Base-by-base conservation (phyloP, 805 yeast genomes). In the Jamesozyma gamospora region DNA sequence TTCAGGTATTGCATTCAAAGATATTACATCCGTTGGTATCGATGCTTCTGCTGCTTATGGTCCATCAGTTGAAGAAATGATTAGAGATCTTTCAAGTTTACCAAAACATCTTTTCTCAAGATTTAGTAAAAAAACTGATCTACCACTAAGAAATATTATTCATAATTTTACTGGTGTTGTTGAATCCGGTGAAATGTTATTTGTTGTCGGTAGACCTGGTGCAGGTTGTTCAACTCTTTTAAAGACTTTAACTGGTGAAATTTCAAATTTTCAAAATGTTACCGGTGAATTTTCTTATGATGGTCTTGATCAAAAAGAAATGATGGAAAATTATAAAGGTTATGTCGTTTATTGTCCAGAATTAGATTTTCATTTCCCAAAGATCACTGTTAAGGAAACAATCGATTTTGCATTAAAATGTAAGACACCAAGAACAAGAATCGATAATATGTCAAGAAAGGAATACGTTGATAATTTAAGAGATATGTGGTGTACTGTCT, bases 151-250 rank as follows among this genome's bases (percentile, higher is more conserved):
- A 50, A 56, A 63, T 29, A 65, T 69, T 40, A 64, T 69, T 39
- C 64, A 62, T 47, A 60, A 66, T 36, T 57, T 65, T 47, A 56
- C 64, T 28, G 73, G 71, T 58, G 62, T 67, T 30, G 62, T 63
- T 19, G 66, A 62, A 44, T 60, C 71, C 14, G 79, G 78, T 46
- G 74, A 71, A 48, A 69, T 73, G 74, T 60, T 71, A 38, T 63
- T 74, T 41, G 75, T 71, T 17, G 55, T 71, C 37, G 76, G 75
- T 49, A 67, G 71, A 56, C 81, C 82, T 2, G 81, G 81, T 52
- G 74, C 81, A 28, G 82, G 82, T 45, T 75, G 80, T 51, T 74
- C 82, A 3, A 70, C 80, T 4, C 56, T 75, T 29, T 55, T 76
- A 48, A 69, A 69, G 45, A 51, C 65, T 41, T 39, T 69, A 16